A percentile compares a stretch with the other conserved stretches of the same genome.
phyloP scores from a whole-genome alignment of 2,329 filamentous ascomycete genomes.

The Thermoascus crustaceus region DNA sequence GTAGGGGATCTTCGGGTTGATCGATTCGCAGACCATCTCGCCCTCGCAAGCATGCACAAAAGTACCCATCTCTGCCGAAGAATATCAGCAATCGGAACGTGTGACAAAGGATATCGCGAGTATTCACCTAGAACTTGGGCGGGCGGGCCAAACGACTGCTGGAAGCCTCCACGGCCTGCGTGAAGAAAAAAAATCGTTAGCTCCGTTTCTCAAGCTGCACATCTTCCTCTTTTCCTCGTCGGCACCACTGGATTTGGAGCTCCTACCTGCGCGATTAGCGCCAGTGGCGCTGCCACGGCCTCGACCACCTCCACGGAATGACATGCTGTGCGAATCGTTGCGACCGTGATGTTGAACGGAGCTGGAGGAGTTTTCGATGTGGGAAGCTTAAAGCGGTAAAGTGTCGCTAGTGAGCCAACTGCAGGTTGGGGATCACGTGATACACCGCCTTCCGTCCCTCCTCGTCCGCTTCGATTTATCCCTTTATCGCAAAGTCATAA shows the following conservation, averaged over 20 bases:
- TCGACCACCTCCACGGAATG: constrained; percentile 54
- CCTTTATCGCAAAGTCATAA: constrained; percentile 3
- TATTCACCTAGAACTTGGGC: constrained; percentile 49
- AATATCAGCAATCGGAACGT: constrained; percentile 22
- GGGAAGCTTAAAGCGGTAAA: constrained; percentile 39
- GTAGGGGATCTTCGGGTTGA: constrained; percentile 92
- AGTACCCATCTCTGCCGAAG: constrained; percentile 68
- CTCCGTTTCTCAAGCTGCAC: constrained; percentile 15
- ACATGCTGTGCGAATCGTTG: constrained; percentile 43
- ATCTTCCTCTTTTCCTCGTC: constrained; percentile 21
- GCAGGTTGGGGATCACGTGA: constrained; percentile 25
- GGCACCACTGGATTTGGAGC: constrained; percentile 36
- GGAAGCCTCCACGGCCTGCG: constrained; percentile 55
- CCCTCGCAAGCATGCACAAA: constrained; percentile 94
- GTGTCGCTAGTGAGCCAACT: constrained; percentile 27
- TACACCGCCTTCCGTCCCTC: constrained; percentile 27
- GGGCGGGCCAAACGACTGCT: constrained; percentile 55
- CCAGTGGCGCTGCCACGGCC: constrained; percentile 43
- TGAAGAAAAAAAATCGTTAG: constrained; percentile 29
- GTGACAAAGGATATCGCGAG: constrained; percentile 3
- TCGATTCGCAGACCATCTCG: constrained; percentile 94
- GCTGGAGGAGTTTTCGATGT: constrained; percentile 34
- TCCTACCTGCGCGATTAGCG: constrained; percentile 44
- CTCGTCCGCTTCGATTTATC: constrained; percentile 20
- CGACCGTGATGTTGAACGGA: constrained; percentile 14